Evolutionary conservation across 164 flowering plant species (phyloP).

Genomic region (Santalum album): DNA sequence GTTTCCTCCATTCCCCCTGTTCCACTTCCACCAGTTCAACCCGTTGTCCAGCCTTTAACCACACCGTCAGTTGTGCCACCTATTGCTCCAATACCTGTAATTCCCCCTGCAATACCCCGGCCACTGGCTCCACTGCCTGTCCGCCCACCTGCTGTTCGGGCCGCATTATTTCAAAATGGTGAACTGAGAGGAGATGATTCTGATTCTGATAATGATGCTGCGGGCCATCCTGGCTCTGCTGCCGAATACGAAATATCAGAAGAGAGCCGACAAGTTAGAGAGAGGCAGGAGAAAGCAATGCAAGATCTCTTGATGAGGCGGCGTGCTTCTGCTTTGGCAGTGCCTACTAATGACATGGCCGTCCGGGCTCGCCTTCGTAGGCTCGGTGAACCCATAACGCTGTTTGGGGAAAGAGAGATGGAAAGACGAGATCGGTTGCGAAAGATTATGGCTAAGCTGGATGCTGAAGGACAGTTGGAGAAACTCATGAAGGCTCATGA

Average conservation of each 20-base stretch:
- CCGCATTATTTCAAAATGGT: constrained; percentile 40
- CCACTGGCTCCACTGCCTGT: constrained; percentile 46
- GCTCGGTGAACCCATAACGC: constrained; percentile 85
- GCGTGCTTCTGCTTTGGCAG: constrained; percentile 84
- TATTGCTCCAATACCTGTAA: constrained; percentile 38
- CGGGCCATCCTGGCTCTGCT: constrained; percentile 16
- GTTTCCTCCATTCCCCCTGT: constrained; percentile 4
- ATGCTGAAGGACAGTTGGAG: constrained; percentile 83
- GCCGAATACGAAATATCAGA: constrained; percentile 72
- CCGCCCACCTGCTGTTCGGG: constrained; percentile 43
- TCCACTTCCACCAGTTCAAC: constrained; percentile 17
- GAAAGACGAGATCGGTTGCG: constrained; percentile 84
- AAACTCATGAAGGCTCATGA: constrained; percentile 84
- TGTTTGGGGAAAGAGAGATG: constrained; percentile 96
- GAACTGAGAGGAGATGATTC: constrained; percentile 42
- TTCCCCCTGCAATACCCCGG: constrained; percentile 24
- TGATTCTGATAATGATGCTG: constrained; percentile 52
- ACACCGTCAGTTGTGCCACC: constrained; percentile 30
- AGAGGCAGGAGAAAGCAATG: constrained; percentile 76
- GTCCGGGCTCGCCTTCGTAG: constrained; percentile 83
- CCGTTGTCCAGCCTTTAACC: constrained; percentile 10
- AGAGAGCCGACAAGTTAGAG: constrained; percentile 63
- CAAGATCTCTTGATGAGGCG: constrained; percentile 79
- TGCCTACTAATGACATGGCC: constrained; percentile 91
- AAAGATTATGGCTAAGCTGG: constrained; percentile 74